Percentiles rank a stretch among this genome's conserved stretches.
phyloP scores from a whole-genome alignment of 371 early-diverging fungal species.

The Umbelopsis sp. region DNA sequence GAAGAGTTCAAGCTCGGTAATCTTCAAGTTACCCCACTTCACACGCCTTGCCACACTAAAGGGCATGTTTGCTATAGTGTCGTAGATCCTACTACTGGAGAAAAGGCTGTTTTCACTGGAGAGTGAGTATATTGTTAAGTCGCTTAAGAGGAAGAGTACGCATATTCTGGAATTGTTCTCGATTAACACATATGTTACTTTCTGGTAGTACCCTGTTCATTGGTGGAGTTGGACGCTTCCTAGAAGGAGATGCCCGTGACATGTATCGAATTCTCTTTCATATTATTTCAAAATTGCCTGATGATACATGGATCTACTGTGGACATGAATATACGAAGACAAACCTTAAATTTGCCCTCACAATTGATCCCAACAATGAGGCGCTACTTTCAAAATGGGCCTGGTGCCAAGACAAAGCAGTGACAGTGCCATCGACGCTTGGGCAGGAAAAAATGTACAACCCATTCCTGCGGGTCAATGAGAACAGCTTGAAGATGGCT shows the following conservation, averaged over 20 bases:
- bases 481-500: slow-evolving; percentile 68
- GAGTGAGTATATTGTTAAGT: slow-evolving; percentile 32
- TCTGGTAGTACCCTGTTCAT: slow-evolving; percentile 40
- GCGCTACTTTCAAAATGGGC: slow-evolving; percentile 57
- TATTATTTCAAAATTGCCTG: slow-evolving; percentile 76
- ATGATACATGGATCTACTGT: slow-evolving; percentile 88
- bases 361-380: slow-evolving; percentile 54
- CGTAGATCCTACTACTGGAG: slow-evolving; percentile 52
- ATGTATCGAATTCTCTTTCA: slow-evolving; percentile 83
- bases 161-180: not conserved
- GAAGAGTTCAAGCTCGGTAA: slow-evolving; percentile 79
- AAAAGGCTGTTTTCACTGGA: slow-evolving; percentile 52
- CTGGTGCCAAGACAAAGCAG: slow-evolving; percentile 53
- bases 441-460: slow-evolving; percentile 85
- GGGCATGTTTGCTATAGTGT: slow-evolving; percentile 89
- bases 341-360: slow-evolving; percentile 60
- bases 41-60: slow-evolving; percentile 90
- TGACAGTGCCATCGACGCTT: slow-evolving; percentile 87
- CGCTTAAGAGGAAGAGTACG: too few species aligned
- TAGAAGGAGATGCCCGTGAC: slow-evolving; percentile 89
- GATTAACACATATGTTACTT: not conserved
- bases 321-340: slow-evolving; percentile 87
- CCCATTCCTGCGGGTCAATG: slow-evolving; percentile 85
- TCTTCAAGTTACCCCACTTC: slow-evolving; percentile 65
- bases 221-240: slow-evolving; percentile 89